Base-by-base conservation (phyloP, 1,284 basidiomycete genomes). In the Papiliotrema terrestris region DNA sequence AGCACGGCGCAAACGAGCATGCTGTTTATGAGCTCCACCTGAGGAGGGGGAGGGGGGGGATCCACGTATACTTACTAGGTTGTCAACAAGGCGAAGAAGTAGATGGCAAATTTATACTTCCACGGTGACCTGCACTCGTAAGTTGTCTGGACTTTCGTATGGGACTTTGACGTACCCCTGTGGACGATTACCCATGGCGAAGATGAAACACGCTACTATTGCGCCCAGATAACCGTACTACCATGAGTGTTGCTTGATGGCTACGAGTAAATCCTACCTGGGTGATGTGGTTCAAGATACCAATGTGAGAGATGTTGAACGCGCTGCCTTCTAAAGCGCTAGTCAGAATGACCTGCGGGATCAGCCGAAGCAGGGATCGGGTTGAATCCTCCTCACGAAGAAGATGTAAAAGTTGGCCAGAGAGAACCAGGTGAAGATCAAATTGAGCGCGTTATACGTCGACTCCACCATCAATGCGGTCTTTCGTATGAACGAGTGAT, bases 161-260 rank as follows among this genome's bases (percentile, higher is more conserved):
- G 17, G 23, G 11, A 17, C 11, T 20, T 8, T 8, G n/a, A 73
- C 84, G 62, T 70, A 90, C 83, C 90, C 87, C 76, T 86, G 84
- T 1, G 95, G 95, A 59, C 92, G 86, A 74, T 98, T 98, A 4
- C 96, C 95, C 89, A 98, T 94, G 0, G 91, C 89, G 73, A 98
- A 89, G 19, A 98, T 81, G 80, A 98, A 97, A 65, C 87, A 89
- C 0, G 89, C 86, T 17, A 94, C 82, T 17, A 97, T 82, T 37
- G 91, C 83, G 2, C 88, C 89, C 2, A 86, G 83, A 80, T 96
- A 88, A 32, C 86, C 77, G 72, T 93, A 97, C 86, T 97, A 42
- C 17, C 19, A 54, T 62, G 43, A 55, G 29, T 32, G 11, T 11
- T 62, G 60, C 44, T 48, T 54, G 38, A 62, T 53, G 11, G 54